phyloP scores from a whole-genome alignment of 176 grass and related monocot genomes.

The maize (Zea mays) region Zm-B73-REFERENCE-NAM-5.0 NC_050096.1:174524001-174524500 shows the following conservation, averaged over 20 bases:
- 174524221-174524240: conserved; percentile 26
- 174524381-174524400: conserved; percentile 79
- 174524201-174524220: background rate
- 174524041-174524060: background rate
- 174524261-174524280: background rate
- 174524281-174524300: background rate
- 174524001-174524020: background rate
- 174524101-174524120: background rate
- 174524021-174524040: background rate
- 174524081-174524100: background rate
- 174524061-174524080: conserved; percentile 36
- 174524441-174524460: background rate
- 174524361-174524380: conserved; percentile 79
- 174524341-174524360: conserved; percentile 90
- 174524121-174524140: conserved; percentile 55
- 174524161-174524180: conserved; percentile 33
- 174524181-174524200: conserved; percentile 37
- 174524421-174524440: background rate
- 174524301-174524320: conserved; percentile 24
- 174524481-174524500: conserved; percentile 74
- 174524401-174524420: background rate
- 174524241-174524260: background rate
- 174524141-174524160: conserved; percentile 30
- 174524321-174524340: conserved; percentile 34
- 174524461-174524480: conserved; percentile 22